phyloP scores from a whole-genome alignment of 2,329 filamentous ascomycete species.

The Ophiostoma tasmaniense region DNA sequence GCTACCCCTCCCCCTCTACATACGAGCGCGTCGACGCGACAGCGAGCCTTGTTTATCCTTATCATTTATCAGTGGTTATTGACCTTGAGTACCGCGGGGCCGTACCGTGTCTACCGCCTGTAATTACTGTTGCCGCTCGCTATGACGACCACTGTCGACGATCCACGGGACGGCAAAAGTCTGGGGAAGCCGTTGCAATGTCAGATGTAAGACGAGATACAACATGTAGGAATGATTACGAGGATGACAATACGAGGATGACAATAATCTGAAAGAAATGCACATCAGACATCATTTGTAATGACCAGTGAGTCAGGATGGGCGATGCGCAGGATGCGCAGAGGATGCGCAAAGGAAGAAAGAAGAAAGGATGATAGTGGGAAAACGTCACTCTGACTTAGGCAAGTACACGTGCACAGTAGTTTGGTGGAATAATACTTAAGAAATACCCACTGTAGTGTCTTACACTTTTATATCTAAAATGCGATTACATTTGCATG shows the following conservation, averaged over 20 bases:
- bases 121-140: background rate
- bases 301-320: background rate
- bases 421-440: background rate
- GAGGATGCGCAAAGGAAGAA: background rate
- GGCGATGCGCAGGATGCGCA: background rate
- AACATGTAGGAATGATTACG: background rate
- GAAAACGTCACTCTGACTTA: background rate
- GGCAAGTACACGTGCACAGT: background rate
- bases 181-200: background rate
- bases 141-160: background rate
- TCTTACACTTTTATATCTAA: background rate
- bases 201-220: background rate
- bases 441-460: background rate
- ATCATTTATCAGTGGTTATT: background rate
- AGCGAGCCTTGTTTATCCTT: background rate
- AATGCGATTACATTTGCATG: background rate
- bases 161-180: background rate
- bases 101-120: too few species aligned
- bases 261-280: background rate
- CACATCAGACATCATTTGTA: background rate
- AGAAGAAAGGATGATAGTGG: background rate
- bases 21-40: background rate
- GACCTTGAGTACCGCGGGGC: background rate
- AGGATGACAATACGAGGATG: background rate
- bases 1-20: conserved; percentile 6